Evolutionary conservation across 225 moss, liverwort and hornwort genomes (phyloP), one percentile per base, ranked within the genome.

Genomic region (Polytrichum commune): DNA sequence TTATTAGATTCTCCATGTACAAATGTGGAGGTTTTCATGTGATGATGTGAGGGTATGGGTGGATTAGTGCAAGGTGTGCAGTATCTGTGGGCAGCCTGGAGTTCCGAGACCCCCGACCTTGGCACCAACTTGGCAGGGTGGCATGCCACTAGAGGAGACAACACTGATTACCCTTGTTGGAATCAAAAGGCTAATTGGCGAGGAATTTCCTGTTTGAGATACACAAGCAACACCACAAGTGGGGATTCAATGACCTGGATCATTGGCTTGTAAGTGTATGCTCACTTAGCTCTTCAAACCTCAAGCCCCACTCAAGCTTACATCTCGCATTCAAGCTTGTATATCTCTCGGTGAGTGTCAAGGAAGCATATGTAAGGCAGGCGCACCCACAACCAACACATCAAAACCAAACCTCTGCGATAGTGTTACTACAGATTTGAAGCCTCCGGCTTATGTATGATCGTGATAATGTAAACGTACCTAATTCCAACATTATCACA

Each of bases 51-150:
- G 58, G 58, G 6, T 23, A 58, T 58, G n/a, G n/a, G 58, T 38
- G 57, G 35, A n/a, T 66, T 35, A 60, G 27, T 55, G 64, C 0
- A 53, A 0, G 73, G 71, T 63, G 2, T 80, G 73, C 53, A 69
- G 69, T 60, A 0, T 0, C 0, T 80, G 8, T 69, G 0, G 54
- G 27, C 6, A 33, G 69, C 58, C 5, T 80, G 76, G 80, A 76
- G 54, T 0, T 1, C 0, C 22, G 33, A 16, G 19, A 80, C 72
- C 28, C 54, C 69, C 19, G 5, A 76, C 1, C 23, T 8, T 18
- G 0, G 8, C 30, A 69, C 22, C 2, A 80, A 80, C 65, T 73
- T 80, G 73, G 69, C 73, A 38, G 76, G 73, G n/a, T 76, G 73
- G 76, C 60, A 0, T 35, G 54, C 65, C 1, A 4, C 73, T 27